Base-by-base conservation (phyloP, 345 rosid species). In the Schrenkiella parvula region DNA sequence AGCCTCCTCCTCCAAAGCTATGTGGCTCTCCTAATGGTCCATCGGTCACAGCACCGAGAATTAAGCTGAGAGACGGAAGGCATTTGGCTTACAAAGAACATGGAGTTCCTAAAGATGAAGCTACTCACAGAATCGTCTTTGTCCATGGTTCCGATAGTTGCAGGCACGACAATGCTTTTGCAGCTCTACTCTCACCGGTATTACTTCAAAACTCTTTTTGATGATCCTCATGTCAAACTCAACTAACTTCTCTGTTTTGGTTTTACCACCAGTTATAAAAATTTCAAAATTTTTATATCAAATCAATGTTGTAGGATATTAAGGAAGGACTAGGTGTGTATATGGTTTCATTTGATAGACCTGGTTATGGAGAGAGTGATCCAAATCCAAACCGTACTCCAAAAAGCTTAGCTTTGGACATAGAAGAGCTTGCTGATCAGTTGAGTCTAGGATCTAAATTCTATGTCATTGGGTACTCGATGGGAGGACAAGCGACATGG, bases 291-390 rank as follows among this genome's bases (percentile, higher is more conserved):
- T 37, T 19, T 58, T 37, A 43, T 51, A 22, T 1, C 55, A 19
- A 11, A n/a, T 54, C 34, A 48, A 29, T 71, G 21, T 50, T 76
- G 68, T 81, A 88, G 90, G 89, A 84, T 8, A 37, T 80, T n/a
- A 44, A 80, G 17, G 82, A 88, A 18, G 87, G 80, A 60, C 41
- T 88, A 19, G 83, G 87, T 63, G 55, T 88, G 62, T 82, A 85
- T 70, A 66, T 82, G 31, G 84, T 88, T 59, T 84, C 91, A 47
- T 82, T 82, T 60, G 95, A 88, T 74, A 82, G 87, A 75, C 86
- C 91, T 35, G 88, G 95, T 60, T 88, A 88, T 71, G 91, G 88
- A 57, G 95, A 88, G 80, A 88, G 95, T 59, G 89, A 85, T 74
- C 86, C 88, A 7, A 50, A 88, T 54, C 84, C 84, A 15, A 78